Base-by-base conservation (phyloP, 768 basidiomycete genomes). In the Fomitopsis pulvina region DNA sequence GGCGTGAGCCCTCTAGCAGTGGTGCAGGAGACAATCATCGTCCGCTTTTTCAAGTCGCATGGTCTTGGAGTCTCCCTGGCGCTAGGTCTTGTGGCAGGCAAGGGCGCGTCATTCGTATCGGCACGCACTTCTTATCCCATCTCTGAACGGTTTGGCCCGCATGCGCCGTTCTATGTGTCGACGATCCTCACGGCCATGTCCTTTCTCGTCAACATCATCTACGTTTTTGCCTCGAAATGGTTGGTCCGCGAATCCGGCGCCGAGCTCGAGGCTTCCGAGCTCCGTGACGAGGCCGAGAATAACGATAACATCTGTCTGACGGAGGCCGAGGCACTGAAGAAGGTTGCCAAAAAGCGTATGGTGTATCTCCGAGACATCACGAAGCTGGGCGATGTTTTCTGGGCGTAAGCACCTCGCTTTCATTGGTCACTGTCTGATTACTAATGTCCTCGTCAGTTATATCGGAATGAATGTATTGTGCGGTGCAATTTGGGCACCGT, bases 1-100 rank as follows among this genome's bases (percentile, higher is more conserved):
- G 89, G 88, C 2, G 73, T 87, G 39, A 83, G 85, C 56, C 90
- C 90, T 0, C 70, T 92, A 5, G 81, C 87, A 1, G 89, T 92
- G 6, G 81, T 86, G 1, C 90, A 87, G 68, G 89, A 92, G 64
- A 84, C 84, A 5, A 89, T 90, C 55, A 87, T 92, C 45, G 84
- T 89, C 38, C 83, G 84, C 22, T 87, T 87, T 68, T 91, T 89
- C 71, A 79, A 77, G 54, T 77, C 81, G 0, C 85, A 82, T 61
- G 85, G 85, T 1, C 71, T 91, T 1, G 89, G 85, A 1, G 70
- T 83, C 7, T 85, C 85, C 1, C 79, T 92, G 68, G 87, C 87
- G 0, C 72, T 91, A n/a, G 90, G 89, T 20, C 81, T 92, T 14
- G 75, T 92, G 21, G 84, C 80, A 3, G 90, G 90, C 29, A 92